Evolutionary conservation across 345 rosid species (phyloP), one percentile per base, ranked within the genome.

Genomic region (Abelmoschus esculentus): DNA sequence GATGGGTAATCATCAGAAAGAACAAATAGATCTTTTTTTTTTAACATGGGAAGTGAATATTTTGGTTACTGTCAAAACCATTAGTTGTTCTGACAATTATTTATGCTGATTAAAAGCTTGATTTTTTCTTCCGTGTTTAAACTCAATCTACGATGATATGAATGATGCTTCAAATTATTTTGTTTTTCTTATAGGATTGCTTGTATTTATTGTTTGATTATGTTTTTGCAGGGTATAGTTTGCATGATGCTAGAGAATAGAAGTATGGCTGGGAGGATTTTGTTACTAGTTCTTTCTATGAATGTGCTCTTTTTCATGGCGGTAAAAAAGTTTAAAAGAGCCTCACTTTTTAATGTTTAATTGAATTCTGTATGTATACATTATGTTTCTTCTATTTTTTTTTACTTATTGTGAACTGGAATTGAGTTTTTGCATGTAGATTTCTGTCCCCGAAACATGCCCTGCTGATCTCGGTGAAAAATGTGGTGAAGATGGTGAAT

Each of bases 381-480:
- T 26, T 44, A 62, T 64, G 34, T 22, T 44, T n/a, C 67, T 62
- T 19, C 12, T 12, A 8, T 54, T 54, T 7, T 54, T 19, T 17
- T 19, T 54, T 53, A 7, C 15, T 46, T 50, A 50, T 26, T 15
- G 14, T 66, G 57, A 66, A 49, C 5, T 22, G 66, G 58, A 11
- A 67, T 73, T 75, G 54, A 31, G 0, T 72, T 70, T 36, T 55
- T 57, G 52, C 56, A 22, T 80, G 80, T 62, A 95, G 99, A 72
- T 63, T 74, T 90, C 86, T 72, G 77, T 73, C 64, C 77, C 88
- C 58, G 90, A 61, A 59, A 90, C 92, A 12, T 91, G 98, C 73
- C 93, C 93, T 69, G 90, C 97, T 73, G 81, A 85, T 83, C 81
- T 80, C 68, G 89, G 77, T 44, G 72, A 76, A 5, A 69, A 83